Base-by-base conservation (phyloP, 139 green algal species). In the Pleodorina starrii region DNA sequence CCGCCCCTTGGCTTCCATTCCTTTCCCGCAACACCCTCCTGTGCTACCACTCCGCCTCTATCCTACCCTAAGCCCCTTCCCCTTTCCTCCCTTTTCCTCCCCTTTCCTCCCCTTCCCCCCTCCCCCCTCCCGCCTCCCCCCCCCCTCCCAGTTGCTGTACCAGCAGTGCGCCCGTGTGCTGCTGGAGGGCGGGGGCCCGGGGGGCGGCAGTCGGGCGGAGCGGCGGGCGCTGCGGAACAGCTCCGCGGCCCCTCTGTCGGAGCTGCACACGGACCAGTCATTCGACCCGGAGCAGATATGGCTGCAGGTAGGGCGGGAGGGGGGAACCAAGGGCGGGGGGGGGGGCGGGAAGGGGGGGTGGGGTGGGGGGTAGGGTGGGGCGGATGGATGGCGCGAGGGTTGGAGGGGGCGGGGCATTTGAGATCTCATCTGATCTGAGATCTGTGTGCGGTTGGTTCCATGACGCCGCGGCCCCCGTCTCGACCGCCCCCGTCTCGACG, bases 251-350 rank as follows among this genome's bases (percentile, higher is more conserved):
- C 59, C 83, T 14, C 38, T 91, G 72, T 81, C 87, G 11, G 87
- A 93, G 83, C 91, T 95, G 57, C 85, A 92, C 85, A 90, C 89
- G 10, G 91, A 87, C 40, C 86, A 88, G 4, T 76, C 69, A 10
- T 95, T 95, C 91, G 91, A 95, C 69, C 84, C 86, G 9, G 93
- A 95, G 90, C 93, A 95, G 81, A 90, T 94, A 32, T 94, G 88
- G 78, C 63, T 94, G 50, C 82, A 88, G 82, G 82, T 88, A 63
- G 29, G 78, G 36, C 19, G 25, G 51, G 12, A 35, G 50, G 77
- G 50, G 50, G 32, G 77, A n/a, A 5, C 57, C 57, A 29, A 42
- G 57, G n/a, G 29, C 29, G n/a, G n/a, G 63, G 9, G 63, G 63
- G 63, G n/a, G 29, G 63, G 63, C 29, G 63, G 63, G n/a, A 21